phyloP scores from a whole-genome alignment of 2,329 filamentous ascomycete genomes.

The Ilyonectria sp. region DNA sequence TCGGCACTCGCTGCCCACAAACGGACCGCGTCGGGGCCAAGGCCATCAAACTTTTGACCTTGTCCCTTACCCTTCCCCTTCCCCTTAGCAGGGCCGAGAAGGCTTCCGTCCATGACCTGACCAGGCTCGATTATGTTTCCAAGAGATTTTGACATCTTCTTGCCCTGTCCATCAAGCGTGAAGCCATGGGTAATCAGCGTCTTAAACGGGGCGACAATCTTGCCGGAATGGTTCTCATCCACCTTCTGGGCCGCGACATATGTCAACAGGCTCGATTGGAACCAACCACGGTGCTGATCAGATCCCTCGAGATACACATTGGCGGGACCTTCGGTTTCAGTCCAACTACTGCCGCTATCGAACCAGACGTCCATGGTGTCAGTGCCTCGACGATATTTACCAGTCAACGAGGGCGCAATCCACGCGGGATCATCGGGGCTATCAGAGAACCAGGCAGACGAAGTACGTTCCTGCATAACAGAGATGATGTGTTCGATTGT shows the following conservation, averaged over 20 bases:
- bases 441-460: conserved; percentile 97
- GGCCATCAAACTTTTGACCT: conserved; percentile 70
- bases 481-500: conserved; percentile 89
- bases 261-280: conserved; percentile 95
- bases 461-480: conserved; percentile 82
- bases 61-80: conserved; percentile 69
- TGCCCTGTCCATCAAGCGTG: conserved; percentile 88
- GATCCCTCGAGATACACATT: conserved; percentile 95
- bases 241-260: conserved; percentile 76
- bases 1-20: conserved; percentile 94
- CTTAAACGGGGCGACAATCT: conserved; percentile 78
- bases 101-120: conserved; percentile 87
- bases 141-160: conserved; percentile 98
- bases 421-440: conserved; percentile 81
- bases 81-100: conserved; percentile 78
- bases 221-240: conserved; percentile 45
- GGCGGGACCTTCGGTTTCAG: conserved; percentile 69
- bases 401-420: conserved; percentile 77
- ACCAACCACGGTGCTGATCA: conserved; percentile 98
- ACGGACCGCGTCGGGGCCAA: conserved; percentile 89
- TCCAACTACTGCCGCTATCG: conserved; percentile 97
- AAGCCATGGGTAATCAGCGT: conserved; percentile 97
- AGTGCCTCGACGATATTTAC: conserved; percentile 79
- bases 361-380: conserved; percentile 99
- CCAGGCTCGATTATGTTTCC: conserved; percentile 88